Conservation (phyloP, 2,329 filamentous ascomycete species). For the Didymella lethalis region DNA sequence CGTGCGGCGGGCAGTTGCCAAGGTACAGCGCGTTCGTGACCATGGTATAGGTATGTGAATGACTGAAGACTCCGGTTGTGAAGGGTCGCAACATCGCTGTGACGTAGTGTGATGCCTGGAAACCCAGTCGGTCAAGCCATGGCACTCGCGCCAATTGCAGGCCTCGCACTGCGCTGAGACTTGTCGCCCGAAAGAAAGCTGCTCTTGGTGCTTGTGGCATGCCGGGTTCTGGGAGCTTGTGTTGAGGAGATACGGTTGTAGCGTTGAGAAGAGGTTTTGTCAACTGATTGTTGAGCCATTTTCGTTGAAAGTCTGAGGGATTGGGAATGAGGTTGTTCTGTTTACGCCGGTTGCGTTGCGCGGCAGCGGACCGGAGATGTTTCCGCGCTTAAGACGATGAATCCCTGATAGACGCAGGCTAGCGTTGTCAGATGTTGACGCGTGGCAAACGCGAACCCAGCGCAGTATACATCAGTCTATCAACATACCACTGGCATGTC, state of each 20-base stretch:
- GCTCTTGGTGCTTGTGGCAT: constrained; percentile 3
- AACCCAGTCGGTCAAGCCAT: constrained; percentile 18
- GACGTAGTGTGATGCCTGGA: constrained; percentile 16
- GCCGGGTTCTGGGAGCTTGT: not conserved
- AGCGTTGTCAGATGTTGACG: not conserved
- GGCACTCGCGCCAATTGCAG: constrained; percentile 14
- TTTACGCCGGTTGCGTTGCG: constrained; percentile 5
- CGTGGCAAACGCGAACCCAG: not conserved
- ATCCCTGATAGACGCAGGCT: not conserved
- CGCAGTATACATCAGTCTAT: not conserved
- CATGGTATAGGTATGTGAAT: constrained; percentile 13
- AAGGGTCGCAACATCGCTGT: constrained; percentile 12
- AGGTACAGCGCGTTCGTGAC: constrained; percentile 16
- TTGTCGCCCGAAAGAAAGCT: constrained; percentile 16
- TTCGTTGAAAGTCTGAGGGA: not conserved
- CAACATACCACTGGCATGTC: too few relatives aligned
- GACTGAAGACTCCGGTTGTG: constrained; percentile 7
- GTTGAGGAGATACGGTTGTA: not conserved
- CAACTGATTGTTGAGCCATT: not conserved
- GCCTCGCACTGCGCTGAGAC: constrained; percentile 11
- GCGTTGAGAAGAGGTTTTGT: not conserved
- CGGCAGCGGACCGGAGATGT: constrained; percentile 4
- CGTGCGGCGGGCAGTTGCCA: constrained; percentile 12
- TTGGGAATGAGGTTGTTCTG: constrained; percentile 8
- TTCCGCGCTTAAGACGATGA: constrained; percentile 6